Conservation (phyloP, 805 yeast species). For the Blastobotrys chiropterorum region DNA sequence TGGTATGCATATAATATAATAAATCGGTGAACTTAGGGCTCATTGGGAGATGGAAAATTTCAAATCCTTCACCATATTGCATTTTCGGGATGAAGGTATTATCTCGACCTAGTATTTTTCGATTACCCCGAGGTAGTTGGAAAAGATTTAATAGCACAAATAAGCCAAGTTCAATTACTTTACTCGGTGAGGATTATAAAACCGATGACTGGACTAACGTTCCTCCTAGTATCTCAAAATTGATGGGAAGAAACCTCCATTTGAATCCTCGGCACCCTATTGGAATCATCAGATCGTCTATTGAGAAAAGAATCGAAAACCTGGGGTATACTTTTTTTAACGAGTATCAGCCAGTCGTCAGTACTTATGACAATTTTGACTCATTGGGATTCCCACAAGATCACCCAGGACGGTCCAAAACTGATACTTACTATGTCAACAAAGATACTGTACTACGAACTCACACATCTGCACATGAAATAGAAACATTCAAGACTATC, state of each 20-base stretch:
- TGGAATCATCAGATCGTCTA: slow-evolving; percentile 70
- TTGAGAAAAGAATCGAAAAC: slow-evolving; percentile 59
- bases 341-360: slow-evolving; percentile 76
- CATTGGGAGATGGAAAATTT: no score
- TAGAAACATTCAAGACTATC: slow-evolving; percentile 64
- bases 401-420: slow-evolving; percentile 88
- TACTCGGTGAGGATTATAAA: slow-evolving; percentile 47
- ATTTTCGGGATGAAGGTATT: no score
- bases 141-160: no score
- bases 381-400: slow-evolving; percentile 83
- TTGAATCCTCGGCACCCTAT: slow-evolving; percentile 75
- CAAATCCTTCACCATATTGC: no score
- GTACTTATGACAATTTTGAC: slow-evolving; percentile 82
- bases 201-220: slow-evolving; percentile 83
- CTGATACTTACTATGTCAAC: slow-evolving; percentile 90
- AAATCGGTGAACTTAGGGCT: no score
- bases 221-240: slow-evolving; percentile 60
- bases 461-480: slow-evolving; percentile 96
- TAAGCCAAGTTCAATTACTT: no score
- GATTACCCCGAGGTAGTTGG: no score
- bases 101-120: no score
- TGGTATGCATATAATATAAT: no score
- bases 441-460: slow-evolving; percentile 69
- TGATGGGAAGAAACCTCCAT: slow-evolving; percentile 71
- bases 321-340: slow-evolving; percentile 69